A percentile compares a stretch with the other conserved stretches of the same genome.
These are phyloP conservation scores for Teunomyces gatunensis DNA, from an alignment of 805 yeast genomes.

Conservation along the genomic window DNA sequence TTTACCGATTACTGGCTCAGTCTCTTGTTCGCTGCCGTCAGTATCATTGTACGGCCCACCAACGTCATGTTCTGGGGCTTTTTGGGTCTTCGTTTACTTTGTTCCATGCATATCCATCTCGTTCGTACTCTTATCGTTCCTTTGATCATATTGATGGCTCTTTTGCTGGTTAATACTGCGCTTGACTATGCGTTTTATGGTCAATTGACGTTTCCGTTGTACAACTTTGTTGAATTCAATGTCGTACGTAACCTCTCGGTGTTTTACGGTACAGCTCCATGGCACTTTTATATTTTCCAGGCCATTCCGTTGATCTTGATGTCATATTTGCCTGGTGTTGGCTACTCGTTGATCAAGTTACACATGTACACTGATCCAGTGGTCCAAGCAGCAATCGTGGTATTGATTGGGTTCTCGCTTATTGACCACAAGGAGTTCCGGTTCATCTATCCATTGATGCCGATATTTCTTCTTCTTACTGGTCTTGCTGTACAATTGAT, in stretches of 20 bases:
- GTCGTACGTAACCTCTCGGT: conserved; percentile 67
- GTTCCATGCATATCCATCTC: neutral
- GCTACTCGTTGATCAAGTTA: conserved; percentile 18
- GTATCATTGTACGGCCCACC: conserved; percentile 82
- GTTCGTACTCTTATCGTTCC: conserved; percentile 12
- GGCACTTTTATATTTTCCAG: conserved; percentile 82
- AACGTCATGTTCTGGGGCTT: conserved; percentile 74
- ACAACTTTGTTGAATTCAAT: conserved; percentile 75
- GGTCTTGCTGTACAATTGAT: conserved; percentile 20
- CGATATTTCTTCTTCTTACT: conserved; percentile 57
- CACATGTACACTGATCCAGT: conserved; percentile 14
- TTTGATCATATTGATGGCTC: conserved; percentile 17
- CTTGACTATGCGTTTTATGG: conserved; percentile 66
- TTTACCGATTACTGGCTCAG: conserved; percentile 27
- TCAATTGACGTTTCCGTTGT: conserved; percentile 54
- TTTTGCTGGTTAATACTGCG: conserved; percentile 35
- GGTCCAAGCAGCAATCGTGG: conserved; percentile 33
- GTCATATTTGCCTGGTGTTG: conserved; percentile 61
- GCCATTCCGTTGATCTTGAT: conserved; percentile 76
- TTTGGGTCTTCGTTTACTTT: conserved; percentile 43
- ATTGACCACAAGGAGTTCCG: conserved; percentile 89
- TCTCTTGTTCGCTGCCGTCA: conserved; percentile 47
- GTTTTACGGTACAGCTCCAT: conserved; percentile 82
- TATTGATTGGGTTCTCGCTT: conserved; percentile 56
- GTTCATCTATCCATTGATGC: conserved; percentile 82